Evolutionary conservation across 495 filamentous ascomycete species (phyloP).

Genomic region (Penicillium tannophilum): DNA sequence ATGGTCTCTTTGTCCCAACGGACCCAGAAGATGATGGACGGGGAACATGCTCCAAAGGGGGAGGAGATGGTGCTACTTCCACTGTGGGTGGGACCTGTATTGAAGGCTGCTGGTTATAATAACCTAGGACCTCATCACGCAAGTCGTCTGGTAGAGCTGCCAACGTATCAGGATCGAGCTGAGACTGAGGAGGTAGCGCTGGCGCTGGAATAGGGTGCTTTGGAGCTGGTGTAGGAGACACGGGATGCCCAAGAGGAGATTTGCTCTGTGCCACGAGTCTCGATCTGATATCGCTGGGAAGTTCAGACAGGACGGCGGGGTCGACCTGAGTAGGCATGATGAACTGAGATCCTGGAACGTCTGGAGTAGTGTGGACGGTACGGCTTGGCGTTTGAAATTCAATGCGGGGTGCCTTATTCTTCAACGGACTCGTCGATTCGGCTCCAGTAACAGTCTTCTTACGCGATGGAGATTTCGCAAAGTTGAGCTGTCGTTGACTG

Average conservation of each 20-base stretch:
- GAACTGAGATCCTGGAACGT: constrained; percentile 83
- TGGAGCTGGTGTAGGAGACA: constrained; percentile 29
- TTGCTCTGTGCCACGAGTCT: constrained; percentile 61
- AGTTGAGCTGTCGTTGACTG: constrained; percentile 65
- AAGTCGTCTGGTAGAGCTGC: constrained; percentile 80
- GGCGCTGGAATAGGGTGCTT: constrained; percentile 24
- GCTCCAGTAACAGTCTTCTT: constrained; percentile 27
- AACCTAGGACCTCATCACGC: constrained; percentile 73
- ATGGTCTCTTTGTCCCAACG: constrained; percentile 48
- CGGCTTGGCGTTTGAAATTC: constrained; percentile 48
- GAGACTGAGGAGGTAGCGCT: constrained; percentile 50
- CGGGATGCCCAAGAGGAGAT: constrained; percentile 25
- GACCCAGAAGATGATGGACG: constrained; percentile 45
- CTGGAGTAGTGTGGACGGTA: constrained; percentile 63
- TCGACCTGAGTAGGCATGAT: constrained; percentile 82
- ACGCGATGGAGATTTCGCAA: constrained; percentile 35
- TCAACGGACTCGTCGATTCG: constrained; percentile 67
- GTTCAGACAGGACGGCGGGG: constrained; percentile 71
- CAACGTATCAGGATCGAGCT: constrained; percentile 73
- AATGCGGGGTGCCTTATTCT: constrained; percentile 52
- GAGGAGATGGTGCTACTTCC: not conserved
- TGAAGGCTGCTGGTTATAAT: constrained; percentile 50
- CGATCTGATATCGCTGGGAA: constrained; percentile 77
- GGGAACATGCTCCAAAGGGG: constrained; percentile 42
- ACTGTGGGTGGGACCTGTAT: constrained; percentile 19